Evolutionary conservation across 768 basidiomycete genomes (phyloP), one percentile per base, ranked within the genome.

Genomic region (Galerina marginata): DNA sequence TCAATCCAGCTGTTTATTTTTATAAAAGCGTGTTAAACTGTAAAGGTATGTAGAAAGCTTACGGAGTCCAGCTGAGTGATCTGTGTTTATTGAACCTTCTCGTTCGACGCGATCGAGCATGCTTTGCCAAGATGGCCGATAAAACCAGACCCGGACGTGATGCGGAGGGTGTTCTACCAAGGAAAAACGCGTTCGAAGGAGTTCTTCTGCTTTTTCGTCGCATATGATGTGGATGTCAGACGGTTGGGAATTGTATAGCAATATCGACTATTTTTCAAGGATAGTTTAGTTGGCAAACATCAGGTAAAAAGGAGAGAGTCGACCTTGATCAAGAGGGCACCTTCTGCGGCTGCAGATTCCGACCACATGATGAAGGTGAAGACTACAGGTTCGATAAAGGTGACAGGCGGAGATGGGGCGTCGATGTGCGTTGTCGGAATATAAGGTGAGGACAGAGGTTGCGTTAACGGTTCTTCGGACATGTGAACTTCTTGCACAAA

Each of bases 1-100:
- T 81, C 43, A 83, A 75, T 2, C 82, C 82, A 52, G 79, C 82
- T 83, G 50, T 11, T 55, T 33, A 38, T 51, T 39, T 16, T 23
- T 20, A 48, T 51, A 11, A 39, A 20, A 39, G 29, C 16, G 11
- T 36, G 12, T 12, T 23, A 48, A 20, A 23, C 10, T 38, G 23
- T 36, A 42, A 16, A n/a, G 7, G 52, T n/a, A 45, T 7, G 23
- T 9, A 25, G 42, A 40, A 25, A 23, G 36, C 82, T 64, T 63
- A 84, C 81, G 76, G 52, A 77, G 67, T 39, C 83, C 83, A 54
- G 83, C 79, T 26, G 79, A 76, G 62, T 84, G 83, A 53, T 80
- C 80, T 4, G 80, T 77, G 29, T 66, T 63, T 44, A 84, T 77
- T 0, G 76, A 71, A 29, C 82, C 82, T 65, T 83, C 83, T 20